Evolutionary conservation across 495 filamentous ascomycete species (phyloP), one percentile per base, ranked within the genome.

Genomic region (Annulohypoxylon stygium): DNA sequence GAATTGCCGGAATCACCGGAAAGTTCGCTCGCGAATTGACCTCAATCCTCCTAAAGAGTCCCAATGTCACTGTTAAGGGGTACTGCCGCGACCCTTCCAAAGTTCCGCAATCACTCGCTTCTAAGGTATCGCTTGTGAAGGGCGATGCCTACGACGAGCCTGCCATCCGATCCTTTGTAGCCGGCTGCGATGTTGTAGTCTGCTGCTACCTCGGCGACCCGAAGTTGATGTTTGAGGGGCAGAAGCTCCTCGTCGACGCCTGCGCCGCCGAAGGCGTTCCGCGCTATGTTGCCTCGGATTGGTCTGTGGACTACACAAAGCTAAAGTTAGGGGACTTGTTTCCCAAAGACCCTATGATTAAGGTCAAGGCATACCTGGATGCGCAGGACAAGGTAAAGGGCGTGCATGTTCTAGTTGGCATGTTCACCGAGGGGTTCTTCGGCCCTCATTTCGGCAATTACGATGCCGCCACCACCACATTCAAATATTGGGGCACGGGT

Each of bases 271-370:
- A 71, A 11, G 67, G 73, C 2, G 81, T 85, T 4, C 73, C 81
- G 1, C 74, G 83, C 0, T 86, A 84, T 57, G 74, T 87, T 4
- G 83, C 84, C 7, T 80, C 79, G 63, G 85, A 87, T 70, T 87
- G 73, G 67, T 62, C 73, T 0, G 30, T 87, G 11, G 83, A 85
- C 65, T 86, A 78, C 62, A 78, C 76, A 25, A 79, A 78, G 63
- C 70, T 87, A 0, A 43, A 79, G 65, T 73, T 78, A 0, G 83
- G 84, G 9, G 61, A 83, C 41, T 69, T 81, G 3, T 78, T 78
- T 37, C 59, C 78, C 14, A 85, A 87, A 75, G 83, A 87, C 50
- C 74, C 83, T 0, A 83, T 82, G 80, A 85, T 79, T 26, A 73
- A 81, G 39, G 75, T 86, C 34, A 78, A 81, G 59, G 81, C 71